Percentiles rank a stretch among this genome's conserved stretches.
These are phyloP conservation scores for Monosporascus sp. DNA, from an alignment of 2,329 filamentous ascomycete genomes.

Conservation along the genomic window DNA sequence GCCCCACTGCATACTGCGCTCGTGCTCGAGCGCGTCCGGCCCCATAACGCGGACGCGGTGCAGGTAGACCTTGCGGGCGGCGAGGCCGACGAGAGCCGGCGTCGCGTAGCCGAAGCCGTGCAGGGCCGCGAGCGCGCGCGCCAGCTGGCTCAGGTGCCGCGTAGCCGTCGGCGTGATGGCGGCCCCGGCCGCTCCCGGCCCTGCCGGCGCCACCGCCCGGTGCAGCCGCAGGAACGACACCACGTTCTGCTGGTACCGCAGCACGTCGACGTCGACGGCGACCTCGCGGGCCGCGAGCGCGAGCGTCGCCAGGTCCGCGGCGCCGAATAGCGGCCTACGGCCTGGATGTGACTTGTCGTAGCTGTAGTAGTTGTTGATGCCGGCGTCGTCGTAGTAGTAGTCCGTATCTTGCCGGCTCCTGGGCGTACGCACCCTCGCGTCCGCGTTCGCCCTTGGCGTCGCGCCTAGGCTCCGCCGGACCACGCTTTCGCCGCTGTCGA, in stretches of 20 bases:
- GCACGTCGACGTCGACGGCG: conserved; percentile 67
- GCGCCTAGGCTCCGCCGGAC: conserved; percentile 24
- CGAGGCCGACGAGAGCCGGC: conserved; percentile 76
- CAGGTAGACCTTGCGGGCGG: conserved; percentile 79
- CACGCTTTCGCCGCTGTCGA: conserved; percentile 34
- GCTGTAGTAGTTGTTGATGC: conserved; percentile 3
- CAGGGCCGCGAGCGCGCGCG: conserved; percentile 70
- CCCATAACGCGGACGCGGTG: conserved; percentile 72
- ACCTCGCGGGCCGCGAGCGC: conserved; percentile 53
- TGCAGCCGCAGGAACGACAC: conserved; percentile 82
- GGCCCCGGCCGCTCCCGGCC: conserved; percentile 70
- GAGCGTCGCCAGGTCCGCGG: conserved; percentile 53
- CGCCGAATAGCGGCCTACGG: conserved; percentile 12
- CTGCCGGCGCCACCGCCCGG: conserved; percentile 64
- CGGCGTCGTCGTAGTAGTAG: neutral
- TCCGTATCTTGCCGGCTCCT: conserved; percentile 24
- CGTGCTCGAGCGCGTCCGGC: conserved; percentile 46
- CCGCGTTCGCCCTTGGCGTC: neutral
- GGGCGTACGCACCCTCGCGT: conserved; percentile 17
- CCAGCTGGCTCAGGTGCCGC: conserved; percentile 65
- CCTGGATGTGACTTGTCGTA: neutral
- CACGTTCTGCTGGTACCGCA: conserved; percentile 82
- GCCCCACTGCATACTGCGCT: conserved; percentile 90
- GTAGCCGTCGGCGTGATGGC: conserved; percentile 77
- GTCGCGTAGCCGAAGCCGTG: conserved; percentile 78